Conservation (phyloP, 805 yeast species). For the Candida koratica region DNA sequence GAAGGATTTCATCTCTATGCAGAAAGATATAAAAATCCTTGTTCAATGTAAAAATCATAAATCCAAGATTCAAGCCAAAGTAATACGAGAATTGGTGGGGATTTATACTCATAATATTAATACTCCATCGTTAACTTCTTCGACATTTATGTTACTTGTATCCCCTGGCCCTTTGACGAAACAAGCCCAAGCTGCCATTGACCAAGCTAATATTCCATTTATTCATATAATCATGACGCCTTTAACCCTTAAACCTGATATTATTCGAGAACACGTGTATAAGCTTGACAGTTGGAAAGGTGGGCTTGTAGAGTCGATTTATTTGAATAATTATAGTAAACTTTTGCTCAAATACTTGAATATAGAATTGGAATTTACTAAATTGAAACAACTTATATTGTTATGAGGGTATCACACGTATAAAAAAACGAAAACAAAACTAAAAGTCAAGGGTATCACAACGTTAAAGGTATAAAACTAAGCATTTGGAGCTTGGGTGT, state of each 20-base stretch:
- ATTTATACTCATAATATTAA: slow-evolving; percentile 40
- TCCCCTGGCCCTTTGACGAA: slow-evolving; percentile 45
- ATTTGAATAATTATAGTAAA: slow-evolving; percentile 21
- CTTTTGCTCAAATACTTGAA: slow-evolving; percentile 23
- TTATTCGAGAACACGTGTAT: slow-evolving; percentile 17
- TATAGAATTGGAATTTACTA: slow-evolving; percentile 24
- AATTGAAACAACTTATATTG: slow-evolving; percentile 13
- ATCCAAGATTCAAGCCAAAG: slow-evolving; percentile 41
- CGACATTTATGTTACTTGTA: slow-evolving; percentile 40
- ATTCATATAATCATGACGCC: slow-evolving; percentile 40
- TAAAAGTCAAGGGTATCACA: no score
- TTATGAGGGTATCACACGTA: slow-evolving; percentile 6
- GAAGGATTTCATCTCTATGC: slow-evolving; percentile 18
- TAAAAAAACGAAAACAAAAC: no score
- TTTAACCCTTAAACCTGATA: slow-evolving; percentile 16
- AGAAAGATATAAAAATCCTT: slow-evolving; percentile 35
- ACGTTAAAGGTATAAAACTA: slow-evolving; percentile 4
- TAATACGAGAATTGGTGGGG: slow-evolving; percentile 53
- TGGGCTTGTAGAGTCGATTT: slow-evolving; percentile 25
- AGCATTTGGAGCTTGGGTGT: slow-evolving; percentile 12
- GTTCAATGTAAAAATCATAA: slow-evolving; percentile 56
- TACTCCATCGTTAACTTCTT: slow-evolving; percentile 15
- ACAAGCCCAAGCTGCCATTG: slow-evolving; percentile 45
- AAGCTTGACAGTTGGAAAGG: slow-evolving; percentile 35
- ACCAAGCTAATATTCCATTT: slow-evolving; percentile 44